Conservation (phyloP, 164 flowering plant genomes). For the Vitis rotundifolia region DNA sequence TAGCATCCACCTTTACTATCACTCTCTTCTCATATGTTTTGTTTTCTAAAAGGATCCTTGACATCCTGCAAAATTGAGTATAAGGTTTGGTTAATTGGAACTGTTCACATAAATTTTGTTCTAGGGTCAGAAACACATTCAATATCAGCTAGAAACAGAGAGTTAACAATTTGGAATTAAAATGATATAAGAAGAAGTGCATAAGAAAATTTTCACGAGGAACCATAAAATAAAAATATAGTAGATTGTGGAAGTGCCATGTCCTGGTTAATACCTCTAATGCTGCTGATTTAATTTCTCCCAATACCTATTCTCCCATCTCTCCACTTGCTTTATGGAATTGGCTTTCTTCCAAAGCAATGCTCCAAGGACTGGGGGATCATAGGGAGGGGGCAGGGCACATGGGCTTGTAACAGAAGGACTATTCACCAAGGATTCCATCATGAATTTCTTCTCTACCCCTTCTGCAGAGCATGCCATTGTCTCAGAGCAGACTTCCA, state of each 20-base stretch:
- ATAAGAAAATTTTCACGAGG: too few relatives aligned
- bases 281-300: neutral
- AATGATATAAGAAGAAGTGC: too few relatives aligned
- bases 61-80: too few relatives aligned
- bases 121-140: too few relatives aligned
- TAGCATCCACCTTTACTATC: too few relatives aligned
- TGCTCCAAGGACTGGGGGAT: slow-evolving; percentile 5
- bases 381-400: slow-evolving; percentile 22
- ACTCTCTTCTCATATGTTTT: too few relatives aligned
- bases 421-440: slow-evolving; percentile 14
- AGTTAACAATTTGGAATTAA: too few relatives aligned
- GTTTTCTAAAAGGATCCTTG: too few relatives aligned
- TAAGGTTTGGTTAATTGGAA: too few relatives aligned
- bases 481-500: slow-evolving; percentile 20
- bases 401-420: slow-evolving; percentile 20
- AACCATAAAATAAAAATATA: too few relatives aligned
- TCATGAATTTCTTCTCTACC: slow-evolving; percentile 18
- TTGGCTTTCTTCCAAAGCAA: slow-evolving; percentile 9
- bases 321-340: slow-evolving; percentile 12
- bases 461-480: slow-evolving; percentile 20
- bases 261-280: neutral
- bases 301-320: slow-evolving; percentile 19
- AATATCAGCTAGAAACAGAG: too few relatives aligned
- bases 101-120: too few relatives aligned
- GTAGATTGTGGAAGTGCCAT: neutral